These are phyloP conservation scores for Penstemon barbatus DNA, from an alignment of 257 asterid species.

Conservation along the genomic window DNA sequence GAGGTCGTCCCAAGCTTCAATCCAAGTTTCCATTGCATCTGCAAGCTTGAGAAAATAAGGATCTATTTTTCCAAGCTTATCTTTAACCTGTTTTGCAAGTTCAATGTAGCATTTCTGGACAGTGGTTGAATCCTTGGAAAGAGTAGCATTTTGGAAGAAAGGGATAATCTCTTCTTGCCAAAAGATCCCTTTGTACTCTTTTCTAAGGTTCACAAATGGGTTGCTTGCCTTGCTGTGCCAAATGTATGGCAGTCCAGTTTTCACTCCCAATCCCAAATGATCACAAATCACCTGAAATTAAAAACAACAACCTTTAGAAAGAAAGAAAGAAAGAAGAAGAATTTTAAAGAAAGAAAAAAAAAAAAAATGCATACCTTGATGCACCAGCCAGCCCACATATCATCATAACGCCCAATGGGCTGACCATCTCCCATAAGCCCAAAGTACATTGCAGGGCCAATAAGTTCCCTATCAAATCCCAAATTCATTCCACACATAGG, in stretches of 20 bases:
- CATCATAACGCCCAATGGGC: conserved; percentile 72
- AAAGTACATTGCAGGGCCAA: conserved; percentile 75
- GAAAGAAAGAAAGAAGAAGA: no score
- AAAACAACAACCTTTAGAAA: background rate
- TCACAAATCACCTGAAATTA: conserved; percentile 57
- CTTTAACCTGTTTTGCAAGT: conserved; percentile 62
- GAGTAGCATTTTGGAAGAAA: conserved; percentile 49
- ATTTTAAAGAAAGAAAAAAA: no score
- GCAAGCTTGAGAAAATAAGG: conserved; percentile 57
- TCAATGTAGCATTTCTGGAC: conserved; percentile 58
- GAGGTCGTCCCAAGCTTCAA: conserved; percentile 66
- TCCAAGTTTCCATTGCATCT: conserved; percentile 65
- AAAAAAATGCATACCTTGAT: conserved; percentile 39
- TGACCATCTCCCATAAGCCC: conserved; percentile 83
- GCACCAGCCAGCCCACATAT: conserved; percentile 88
- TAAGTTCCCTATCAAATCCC: conserved; percentile 60
- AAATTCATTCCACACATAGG: conserved; percentile 82
- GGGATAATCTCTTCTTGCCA: conserved; percentile 76
- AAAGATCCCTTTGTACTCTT: conserved; percentile 68
- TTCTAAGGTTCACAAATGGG: conserved; percentile 65
- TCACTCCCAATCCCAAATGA: conserved; percentile 59
- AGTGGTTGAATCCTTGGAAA: conserved; percentile 50
- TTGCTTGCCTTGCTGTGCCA: conserved; percentile 84
- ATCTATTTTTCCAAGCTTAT: conserved; percentile 56
- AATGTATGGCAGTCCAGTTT: conserved; percentile 49